Conservation (phyloP, 1,284 basidiomycete species). For the Apiotrichum veenhuisii region DNA sequence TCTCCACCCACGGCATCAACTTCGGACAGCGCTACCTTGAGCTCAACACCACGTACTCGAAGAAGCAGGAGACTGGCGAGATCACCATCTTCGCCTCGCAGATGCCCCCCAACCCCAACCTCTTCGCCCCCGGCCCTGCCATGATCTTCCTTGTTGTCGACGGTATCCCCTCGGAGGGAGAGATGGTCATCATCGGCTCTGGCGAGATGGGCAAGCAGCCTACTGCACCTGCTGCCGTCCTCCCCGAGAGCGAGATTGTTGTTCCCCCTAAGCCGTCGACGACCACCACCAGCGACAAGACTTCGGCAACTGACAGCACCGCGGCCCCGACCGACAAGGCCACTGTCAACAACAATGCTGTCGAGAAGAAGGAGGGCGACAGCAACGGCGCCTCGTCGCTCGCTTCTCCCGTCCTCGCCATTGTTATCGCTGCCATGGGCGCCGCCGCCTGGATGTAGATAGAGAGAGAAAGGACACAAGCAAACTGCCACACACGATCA, state of each 20-base stretch:
- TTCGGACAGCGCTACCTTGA: slow-evolving; percentile 55
- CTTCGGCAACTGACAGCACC: background rate
- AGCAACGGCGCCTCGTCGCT: background rate
- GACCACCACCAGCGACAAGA: background rate
- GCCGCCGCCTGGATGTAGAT: slow-evolving; percentile 11
- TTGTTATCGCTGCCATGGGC: background rate
- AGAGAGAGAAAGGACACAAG: no score
- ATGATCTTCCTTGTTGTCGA: slow-evolving; percentile 74
- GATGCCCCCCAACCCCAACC: slow-evolving; percentile 73
- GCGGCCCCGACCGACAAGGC: background rate
- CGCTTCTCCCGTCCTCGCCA: background rate
- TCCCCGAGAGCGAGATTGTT: slow-evolving; percentile 53
- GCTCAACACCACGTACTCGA: slow-evolving; percentile 74
- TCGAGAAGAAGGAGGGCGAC: background rate
- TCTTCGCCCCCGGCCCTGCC: slow-evolving; percentile 81
- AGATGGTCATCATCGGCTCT: slow-evolving; percentile 67
- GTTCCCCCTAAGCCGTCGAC: slow-evolving; percentile 4
- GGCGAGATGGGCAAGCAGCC: slow-evolving; percentile 71
- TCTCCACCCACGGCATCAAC: slow-evolving; percentile 88
- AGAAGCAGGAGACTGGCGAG: slow-evolving; percentile 64
- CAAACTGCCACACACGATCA: no score
- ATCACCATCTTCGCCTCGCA: slow-evolving; percentile 75
- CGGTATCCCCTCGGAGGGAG: slow-evolving; percentile 77
- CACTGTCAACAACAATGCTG: background rate
- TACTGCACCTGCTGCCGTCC: slow-evolving; percentile 50